Evolutionary conservation across 495 filamentous ascomycete genomes (phyloP), one percentile per base, ranked within the genome.

Genomic region (Aspergillus baeticus): DNA sequence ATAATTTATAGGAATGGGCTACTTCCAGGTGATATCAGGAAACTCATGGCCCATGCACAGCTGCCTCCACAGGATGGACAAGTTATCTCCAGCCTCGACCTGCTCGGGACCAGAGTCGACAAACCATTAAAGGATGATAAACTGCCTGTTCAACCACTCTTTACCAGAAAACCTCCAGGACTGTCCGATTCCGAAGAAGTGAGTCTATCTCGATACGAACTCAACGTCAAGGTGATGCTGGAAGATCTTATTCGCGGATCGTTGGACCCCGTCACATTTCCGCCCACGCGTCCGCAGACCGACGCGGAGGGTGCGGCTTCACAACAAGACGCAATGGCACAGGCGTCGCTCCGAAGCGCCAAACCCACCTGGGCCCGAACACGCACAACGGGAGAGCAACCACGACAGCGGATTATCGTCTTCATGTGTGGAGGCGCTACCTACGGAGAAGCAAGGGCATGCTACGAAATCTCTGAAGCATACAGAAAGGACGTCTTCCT

Each of bases 371-470:
- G 94, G 94, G 94, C 94, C 7, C 88, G 88, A 46, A 87, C 89
- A 11, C 84, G 90, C 50, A 78, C 85, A 22, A 80, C 87, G 14
- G 82, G 84, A 10, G 82, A 87, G 17, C 92, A 96, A 62, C 91
- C 89, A 49, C 83, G 86, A 42, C 94, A 98, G 70, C 87, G 94
- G 38, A 84, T 98, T 42, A 88, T 98, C 55, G 87, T 98, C 43
- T 97, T 97, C 69, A 88, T 98, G 84, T 93, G 94, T 17, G 94
- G 95, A 34, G 94, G 94, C 37, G 95, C 95, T 6, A 98, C 92
- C 3, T 94, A 92, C 68, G 87, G 88, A 1, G 94, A 98, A 73
- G 76, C 88, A 6, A 84, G 95, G 48, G 79, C 87, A 17, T 98
- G 94, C 73, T 97, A 98, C 63, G 92, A 98, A 59, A 68, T 93